Evolutionary conservation across 2,329 filamentous ascomycete genomes (phyloP).

Genomic region (Fusarium subtropicale): DNA sequence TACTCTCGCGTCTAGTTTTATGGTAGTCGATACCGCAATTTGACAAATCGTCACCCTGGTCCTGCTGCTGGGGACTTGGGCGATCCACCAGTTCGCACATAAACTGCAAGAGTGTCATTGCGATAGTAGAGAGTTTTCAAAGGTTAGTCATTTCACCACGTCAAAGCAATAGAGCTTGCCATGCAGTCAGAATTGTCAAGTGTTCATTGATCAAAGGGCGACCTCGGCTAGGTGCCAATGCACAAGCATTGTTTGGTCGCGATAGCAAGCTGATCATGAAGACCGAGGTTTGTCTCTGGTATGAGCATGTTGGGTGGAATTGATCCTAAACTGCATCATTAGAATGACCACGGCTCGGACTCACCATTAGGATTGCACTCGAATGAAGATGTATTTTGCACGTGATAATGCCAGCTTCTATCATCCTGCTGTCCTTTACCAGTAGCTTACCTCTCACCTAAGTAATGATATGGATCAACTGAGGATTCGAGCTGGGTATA

Average conservation of each 20-base stretch:
- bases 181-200: conserved; percentile 17
- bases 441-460: conserved; percentile 25
- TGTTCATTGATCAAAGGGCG: conserved; percentile 35
- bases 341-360: neutral
- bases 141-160: conserved; percentile 34
- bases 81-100: conserved; percentile 42
- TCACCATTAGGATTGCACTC: conserved; percentile 47
- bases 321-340: conserved; percentile 54
- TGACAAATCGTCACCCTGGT: conserved; percentile 45
- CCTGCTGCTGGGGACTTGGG: conserved; percentile 40
- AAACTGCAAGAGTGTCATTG: conserved; percentile 42
- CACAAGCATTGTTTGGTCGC: conserved; percentile 32
- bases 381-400: conserved; percentile 44
- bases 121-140: conserved; percentile 31
- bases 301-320: conserved; percentile 54
- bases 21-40: conserved; percentile 27
- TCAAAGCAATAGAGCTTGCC: conserved; percentile 48
- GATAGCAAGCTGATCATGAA: conserved; percentile 47
- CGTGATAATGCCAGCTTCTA: conserved; percentile 41
- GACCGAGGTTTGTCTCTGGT: conserved; percentile 50
- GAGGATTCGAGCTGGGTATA: neutral
- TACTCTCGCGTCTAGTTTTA: conserved; percentile 7
- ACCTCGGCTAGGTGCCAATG: conserved; percentile 43
- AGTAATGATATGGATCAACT: conserved; percentile 29
- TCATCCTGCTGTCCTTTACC: conserved; percentile 45